Evolutionary conservation across 352 stramenopile genomes (phyloP), one percentile per base, ranked within the genome.

Genomic region (Peronospora farinosa): DNA sequence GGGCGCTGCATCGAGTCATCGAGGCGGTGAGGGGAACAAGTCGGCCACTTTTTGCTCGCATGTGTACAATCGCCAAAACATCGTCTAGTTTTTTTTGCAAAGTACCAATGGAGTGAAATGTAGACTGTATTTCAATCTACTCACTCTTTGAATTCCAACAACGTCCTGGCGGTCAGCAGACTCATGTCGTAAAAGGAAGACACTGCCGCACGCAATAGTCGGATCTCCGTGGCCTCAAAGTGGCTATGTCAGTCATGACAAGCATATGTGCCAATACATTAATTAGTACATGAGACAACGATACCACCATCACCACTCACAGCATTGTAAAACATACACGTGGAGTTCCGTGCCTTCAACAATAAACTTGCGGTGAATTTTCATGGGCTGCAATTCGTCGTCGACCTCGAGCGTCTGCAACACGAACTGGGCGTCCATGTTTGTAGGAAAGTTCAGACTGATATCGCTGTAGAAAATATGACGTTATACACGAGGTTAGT

Each of bases 111-210:
- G 19, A 31, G 27, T 5, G 4, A 10, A 31, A 31, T 31, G 4
- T 31, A 31, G 8, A 31, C 27, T 31, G 8, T 31, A 31, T 10
- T n/a, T 31, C 27, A 31, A 10, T 5, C 4, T 11, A 25, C 5
- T 25, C 36, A 41, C 72, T 88, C 74, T 51, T 92, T 89, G 51
- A 94, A 94, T 60, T 94, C 83, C 35, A 94, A 67, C 44, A 92
- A 67, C 45, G 79, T 89, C 17, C 80, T 77, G 16, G 78, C 59
- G 12, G 83, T 63, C 40, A 94, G 62, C 32, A 89, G 57, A 21
- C 72, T 69, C 80, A 94, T 94, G 44, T 94, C 83, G 54, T 92
- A 94, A 54, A 89, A 94, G 7, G 83, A 94, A 21, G 80, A 88
- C 36, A 91, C 83, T 4, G 83, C 83, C 15, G 82, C 83, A 43